phyloP scores from a whole-genome alignment of 345 rosid species.

The Ailanthus altissimus region DNA sequence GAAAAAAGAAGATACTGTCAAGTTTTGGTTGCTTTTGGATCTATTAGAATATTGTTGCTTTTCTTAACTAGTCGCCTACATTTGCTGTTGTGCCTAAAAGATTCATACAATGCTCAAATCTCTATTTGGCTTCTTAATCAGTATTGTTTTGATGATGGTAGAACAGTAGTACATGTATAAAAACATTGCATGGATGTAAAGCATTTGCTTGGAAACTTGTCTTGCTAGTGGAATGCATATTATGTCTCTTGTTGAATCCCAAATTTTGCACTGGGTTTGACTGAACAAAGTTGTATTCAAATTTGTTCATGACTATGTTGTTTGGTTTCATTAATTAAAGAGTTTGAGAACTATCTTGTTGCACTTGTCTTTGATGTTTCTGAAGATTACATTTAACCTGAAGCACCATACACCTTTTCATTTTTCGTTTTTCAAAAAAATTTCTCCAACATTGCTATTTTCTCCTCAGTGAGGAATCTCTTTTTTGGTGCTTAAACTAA shows the following conservation, averaged over 20 bases:
- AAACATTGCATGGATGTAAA: neutral
- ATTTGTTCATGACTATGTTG: neutral
- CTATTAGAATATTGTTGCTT: neutral
- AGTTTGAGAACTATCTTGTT: neutral
- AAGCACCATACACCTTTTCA: neutral
- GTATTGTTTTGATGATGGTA: too few species aligned
- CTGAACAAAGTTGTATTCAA: neutral
- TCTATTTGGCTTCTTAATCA: slow-evolving; percentile 1
- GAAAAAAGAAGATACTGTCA: neutral
- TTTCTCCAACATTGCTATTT: too few species aligned
- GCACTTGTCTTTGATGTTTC: too few species aligned
- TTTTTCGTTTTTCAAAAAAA: neutral
- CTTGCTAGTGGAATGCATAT: neutral
- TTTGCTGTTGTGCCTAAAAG: neutral
- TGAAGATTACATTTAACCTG: neutral
- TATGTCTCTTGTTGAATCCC: neutral
- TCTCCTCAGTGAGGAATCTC: too few species aligned
- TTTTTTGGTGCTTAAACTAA: neutral
- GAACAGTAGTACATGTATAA: neutral
- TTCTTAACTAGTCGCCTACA: neutral
- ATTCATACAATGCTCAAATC: neutral
- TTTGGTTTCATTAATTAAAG: neutral
- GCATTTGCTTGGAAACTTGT: neutral
- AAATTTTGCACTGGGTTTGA: neutral
- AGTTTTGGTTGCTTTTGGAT: neutral